Percentiles rank a stretch among this genome's conserved stretches.
These are phyloP conservation scores for Pseudogymnoascus sp. DNA, from an alignment of 2,329 filamentous ascomycete species.

Conservation along the genomic window DNA sequence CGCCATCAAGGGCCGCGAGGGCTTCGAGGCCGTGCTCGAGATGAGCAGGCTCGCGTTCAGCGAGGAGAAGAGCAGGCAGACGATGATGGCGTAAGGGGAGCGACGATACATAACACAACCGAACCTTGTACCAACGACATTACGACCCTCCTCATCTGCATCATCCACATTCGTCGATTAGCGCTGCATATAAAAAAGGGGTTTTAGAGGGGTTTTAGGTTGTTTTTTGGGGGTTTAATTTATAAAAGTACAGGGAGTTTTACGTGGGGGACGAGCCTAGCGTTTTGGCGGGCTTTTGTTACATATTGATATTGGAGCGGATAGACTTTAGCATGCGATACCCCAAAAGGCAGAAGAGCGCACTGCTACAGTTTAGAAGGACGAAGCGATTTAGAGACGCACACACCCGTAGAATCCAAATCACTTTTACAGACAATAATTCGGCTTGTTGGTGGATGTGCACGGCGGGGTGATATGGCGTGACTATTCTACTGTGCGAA, in stretches of 20 bases:
- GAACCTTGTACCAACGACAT: conserved; percentile 3
- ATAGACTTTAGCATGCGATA: conserved; percentile 2
- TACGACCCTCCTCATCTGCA: not conserved
- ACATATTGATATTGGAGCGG: conserved; percentile 1
- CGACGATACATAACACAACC: not conserved
- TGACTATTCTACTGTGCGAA: not conserved
- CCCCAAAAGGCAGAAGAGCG: not conserved
- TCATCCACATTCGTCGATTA: conserved; percentile 6
- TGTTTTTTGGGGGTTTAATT: not conserved
- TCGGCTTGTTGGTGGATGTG: not conserved
- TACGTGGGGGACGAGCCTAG: not conserved
- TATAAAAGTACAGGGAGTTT: not conserved
- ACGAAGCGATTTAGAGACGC: not conserved
- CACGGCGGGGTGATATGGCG: not conserved
- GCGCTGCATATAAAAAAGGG: conserved; percentile 3
- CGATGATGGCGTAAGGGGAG: conserved; percentile 17
- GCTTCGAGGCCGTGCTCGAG: conserved; percentile 88
- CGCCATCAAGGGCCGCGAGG: conserved; percentile 79
- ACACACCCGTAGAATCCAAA: not conserved
- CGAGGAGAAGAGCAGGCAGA: conserved; percentile 65
- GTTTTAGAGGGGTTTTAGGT: not conserved
- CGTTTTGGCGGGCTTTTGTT: not conserved
- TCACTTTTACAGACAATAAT: not conserved
- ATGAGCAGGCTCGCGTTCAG: conserved; percentile 89
- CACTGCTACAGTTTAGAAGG: not conserved